Evolutionary conservation across 129 eudicot species (phyloP), one percentile per base, ranked within the genome.

Genomic region (Flaveria trinervia): DNA sequence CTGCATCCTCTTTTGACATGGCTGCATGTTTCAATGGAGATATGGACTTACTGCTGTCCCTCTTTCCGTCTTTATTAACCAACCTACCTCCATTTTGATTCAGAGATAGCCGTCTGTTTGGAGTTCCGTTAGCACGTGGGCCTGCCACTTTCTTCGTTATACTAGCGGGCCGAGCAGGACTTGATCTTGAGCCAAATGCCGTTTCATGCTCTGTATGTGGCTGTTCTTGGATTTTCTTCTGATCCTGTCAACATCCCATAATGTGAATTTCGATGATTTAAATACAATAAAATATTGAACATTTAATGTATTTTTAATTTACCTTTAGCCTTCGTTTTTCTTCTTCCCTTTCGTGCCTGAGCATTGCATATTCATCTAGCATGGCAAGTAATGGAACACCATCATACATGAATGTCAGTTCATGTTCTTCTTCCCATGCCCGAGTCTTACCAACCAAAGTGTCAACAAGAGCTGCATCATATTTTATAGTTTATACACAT

Each of bases 381-480:
- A 94, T 94, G 26, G 96, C 98, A 54, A 94, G 98, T 33, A 94
- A 87, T 3, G 97, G 98, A 59, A 94, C 98, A 17, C 98, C 98
- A 30, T 93, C 98, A 81, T 93, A 93, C 65, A 90, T 79, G 80
- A 93, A 93, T 48, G 91, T 72, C 43, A 84, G 56, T 36, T 88
- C 97, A n/a, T 87, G 96, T 7, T 89, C 96, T 77, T 94, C 90
- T 75, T 91, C 98, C 98, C 98, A 94, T 36, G 90, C 84, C 17
- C 89, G 96, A 60, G 97, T 91, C 86, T 87, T 94, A 70, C 84
- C 83, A 78, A 94, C 87, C 88, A 94, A 83, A 52, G 93, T 79
- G 75, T 94, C 98, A 33, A 94, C 97, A 46, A 93, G 92, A 60
- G 96, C 98, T 93, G 79, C 86, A 85, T 36, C 44, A 25, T 39